Evolutionary conservation across 2,329 filamentous ascomycete species (phyloP).

Genomic region (Penicillium sp.): DNA sequence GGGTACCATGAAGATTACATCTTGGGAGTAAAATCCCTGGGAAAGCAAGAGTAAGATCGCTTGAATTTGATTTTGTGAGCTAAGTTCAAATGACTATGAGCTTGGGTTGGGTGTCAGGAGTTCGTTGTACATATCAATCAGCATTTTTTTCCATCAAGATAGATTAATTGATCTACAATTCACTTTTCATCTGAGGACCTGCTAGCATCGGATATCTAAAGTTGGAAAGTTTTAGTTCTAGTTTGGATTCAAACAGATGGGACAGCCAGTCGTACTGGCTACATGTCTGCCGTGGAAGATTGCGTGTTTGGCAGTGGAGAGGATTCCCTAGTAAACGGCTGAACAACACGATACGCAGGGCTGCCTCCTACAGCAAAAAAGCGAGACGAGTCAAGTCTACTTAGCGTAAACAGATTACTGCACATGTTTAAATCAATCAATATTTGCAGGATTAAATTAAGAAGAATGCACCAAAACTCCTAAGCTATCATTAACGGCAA

Average conservation of each 20-base stretch:
- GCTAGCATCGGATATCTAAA: background rate
- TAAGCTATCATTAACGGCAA: slow-evolving; percentile 4
- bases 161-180: background rate
- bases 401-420: background rate
- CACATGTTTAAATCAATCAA: background rate
- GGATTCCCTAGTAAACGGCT: too few relatives aligned
- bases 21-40: slow-evolving; percentile 54
- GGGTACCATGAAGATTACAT: slow-evolving; percentile 84
- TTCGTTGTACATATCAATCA: slow-evolving; percentile 4
- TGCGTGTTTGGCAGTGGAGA: too few relatives aligned
- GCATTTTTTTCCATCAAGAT: background rate
- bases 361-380: too few relatives aligned
- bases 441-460: background rate
- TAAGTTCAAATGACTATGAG: background rate
- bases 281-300: too few relatives aligned
- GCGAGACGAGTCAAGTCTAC: background rate
- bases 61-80: background rate
- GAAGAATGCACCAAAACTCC: slow-evolving; percentile 1
- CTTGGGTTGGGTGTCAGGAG: background rate
- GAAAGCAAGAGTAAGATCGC: background rate
- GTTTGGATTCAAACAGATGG: too few relatives aligned
- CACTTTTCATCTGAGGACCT: background rate
- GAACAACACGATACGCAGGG: too few relatives aligned
- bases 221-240: background rate
- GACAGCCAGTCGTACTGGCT: too few relatives aligned